Conservation (phyloP, 2,329 filamentous ascomycete genomes). For the Apiospora aurea region DNA sequence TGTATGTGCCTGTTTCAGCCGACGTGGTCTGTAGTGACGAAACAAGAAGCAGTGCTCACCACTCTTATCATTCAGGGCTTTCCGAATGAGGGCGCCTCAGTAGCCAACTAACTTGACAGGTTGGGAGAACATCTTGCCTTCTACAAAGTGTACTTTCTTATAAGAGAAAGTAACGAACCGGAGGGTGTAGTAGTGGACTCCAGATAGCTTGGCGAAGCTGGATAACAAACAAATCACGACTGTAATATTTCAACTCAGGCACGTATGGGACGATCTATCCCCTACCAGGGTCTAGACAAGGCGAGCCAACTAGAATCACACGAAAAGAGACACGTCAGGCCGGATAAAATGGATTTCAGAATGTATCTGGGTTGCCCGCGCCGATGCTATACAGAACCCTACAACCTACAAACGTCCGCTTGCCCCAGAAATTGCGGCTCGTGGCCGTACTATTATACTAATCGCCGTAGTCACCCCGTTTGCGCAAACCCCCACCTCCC, state of each 20-base stretch:
- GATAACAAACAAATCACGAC: not conserved
- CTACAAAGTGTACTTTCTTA: not conserved
- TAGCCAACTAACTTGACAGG: not conserved
- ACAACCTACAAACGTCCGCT: not conserved
- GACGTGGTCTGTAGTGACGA: too few relatives aligned
- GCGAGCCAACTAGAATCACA: not conserved
- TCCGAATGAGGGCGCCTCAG: not conserved
- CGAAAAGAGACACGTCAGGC: not conserved
- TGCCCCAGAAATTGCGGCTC: not conserved
- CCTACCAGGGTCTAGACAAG: not conserved
- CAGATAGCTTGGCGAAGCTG: not conserved
- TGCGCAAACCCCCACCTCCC: not conserved
- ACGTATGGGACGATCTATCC: too few relatives aligned
- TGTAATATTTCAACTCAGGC: not conserved
- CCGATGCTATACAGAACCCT: conserved; percentile 16
- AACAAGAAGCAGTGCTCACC: too few relatives aligned
- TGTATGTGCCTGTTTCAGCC: too few relatives aligned
- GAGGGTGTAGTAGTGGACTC: not conserved
- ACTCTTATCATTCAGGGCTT: too few relatives aligned
- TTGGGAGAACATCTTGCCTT: not conserved
- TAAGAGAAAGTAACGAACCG: too few relatives aligned
- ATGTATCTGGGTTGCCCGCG: not conserved
- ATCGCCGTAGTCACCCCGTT: not conserved
- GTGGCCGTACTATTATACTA: not conserved
- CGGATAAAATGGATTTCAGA: not conserved